Evolutionary conservation across 352 stramenopile genomes (phyloP), one percentile per base, ranked within the genome.

Genomic region (Globisporangium okanoganense): DNA sequence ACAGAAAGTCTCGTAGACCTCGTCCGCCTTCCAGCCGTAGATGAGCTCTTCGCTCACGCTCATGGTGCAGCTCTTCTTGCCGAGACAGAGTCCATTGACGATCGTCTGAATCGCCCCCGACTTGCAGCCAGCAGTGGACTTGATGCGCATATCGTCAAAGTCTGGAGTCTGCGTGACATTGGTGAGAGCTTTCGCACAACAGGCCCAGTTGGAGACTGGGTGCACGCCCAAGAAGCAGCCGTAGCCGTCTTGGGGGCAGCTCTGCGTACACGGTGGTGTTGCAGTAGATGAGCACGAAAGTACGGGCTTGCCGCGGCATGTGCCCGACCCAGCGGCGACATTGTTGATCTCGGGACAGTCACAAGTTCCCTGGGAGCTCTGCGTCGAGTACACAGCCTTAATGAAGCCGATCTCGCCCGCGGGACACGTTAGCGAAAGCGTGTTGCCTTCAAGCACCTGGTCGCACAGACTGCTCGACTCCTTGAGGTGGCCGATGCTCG

Each of bases 361-460:
- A 51, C 85, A 94, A 2, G 67, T 79, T 6, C 85, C 85, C 40
- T 94, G 82, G 0, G 65, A 58, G 22, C 76, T 76, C 22, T 86
- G 73, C 10, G 64, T 67, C 24, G 85, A 94, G 64, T 94, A 94
- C 13, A 90, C 67, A 1, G 82, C 81, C 69, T 92, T 88, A 24
- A 94, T 58, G 58, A 88, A 90, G 5, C 79, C 83, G 14, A 94
- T 87, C 47, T 90, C 78, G 44, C 85, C 82, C 0, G 82, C 76
- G 2, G 81, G 69, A 52, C 85, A 94, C 16, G 78, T 68, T 12
- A 94, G 67, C 20, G 78, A 85, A 9, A 94, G 58, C 44, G 70
- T 58, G 0, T 72, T 67, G 45, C 80, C 83, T 2, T 72, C 54
- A 1, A 76, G 13, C 29, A 81, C 79, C 53, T 94, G 85, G 52